phyloP scores from a whole-genome alignment of 441 rosid genomes.

The Pelargonium australe region DNA sequence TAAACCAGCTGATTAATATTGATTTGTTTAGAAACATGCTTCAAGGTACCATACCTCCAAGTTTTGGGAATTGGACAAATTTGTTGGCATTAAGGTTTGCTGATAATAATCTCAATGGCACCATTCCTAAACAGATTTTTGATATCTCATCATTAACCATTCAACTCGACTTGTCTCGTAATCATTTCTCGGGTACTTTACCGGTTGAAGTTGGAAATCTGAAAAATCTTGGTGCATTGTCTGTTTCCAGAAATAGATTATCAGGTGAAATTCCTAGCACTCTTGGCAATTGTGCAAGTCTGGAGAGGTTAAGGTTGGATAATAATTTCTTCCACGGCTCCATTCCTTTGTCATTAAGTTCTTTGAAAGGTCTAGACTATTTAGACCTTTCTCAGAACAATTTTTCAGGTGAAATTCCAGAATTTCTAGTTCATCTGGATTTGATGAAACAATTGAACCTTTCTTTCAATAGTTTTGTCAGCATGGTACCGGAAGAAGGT shows the following conservation, averaged over 20 bases:
- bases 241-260: conserved; percentile 15
- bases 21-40: conserved; percentile 1
- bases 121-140: conserved; percentile 13
- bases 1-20: neutral
- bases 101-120: conserved; percentile 16
- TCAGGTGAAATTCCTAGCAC: conserved; percentile 21
- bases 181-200: conserved; percentile 16
- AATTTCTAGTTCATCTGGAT: conserved; percentile 7
- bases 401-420: conserved; percentile 22
- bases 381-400: conserved; percentile 22
- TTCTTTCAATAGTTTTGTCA: conserved; percentile 23
- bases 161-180: neutral
- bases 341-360: conserved; percentile 15
- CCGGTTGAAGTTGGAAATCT: conserved; percentile 16
- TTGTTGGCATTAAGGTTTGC: conserved; percentile 5
- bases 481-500: conserved; percentile 20
- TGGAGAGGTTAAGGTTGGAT: conserved; percentile 16
- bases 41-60: conserved; percentile 12
- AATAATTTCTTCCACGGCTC: conserved; percentile 26
- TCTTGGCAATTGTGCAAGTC: conserved; percentile 11
- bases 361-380: conserved; percentile 17
- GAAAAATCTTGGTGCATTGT: neutral
- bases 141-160: neutral
- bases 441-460: conserved; percentile 12
- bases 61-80: conserved; percentile 8